Evolutionary conservation across 345 rosid species (phyloP), one percentile per base, ranked within the genome.

Genomic region (Cochlearia excelsa): DNA sequence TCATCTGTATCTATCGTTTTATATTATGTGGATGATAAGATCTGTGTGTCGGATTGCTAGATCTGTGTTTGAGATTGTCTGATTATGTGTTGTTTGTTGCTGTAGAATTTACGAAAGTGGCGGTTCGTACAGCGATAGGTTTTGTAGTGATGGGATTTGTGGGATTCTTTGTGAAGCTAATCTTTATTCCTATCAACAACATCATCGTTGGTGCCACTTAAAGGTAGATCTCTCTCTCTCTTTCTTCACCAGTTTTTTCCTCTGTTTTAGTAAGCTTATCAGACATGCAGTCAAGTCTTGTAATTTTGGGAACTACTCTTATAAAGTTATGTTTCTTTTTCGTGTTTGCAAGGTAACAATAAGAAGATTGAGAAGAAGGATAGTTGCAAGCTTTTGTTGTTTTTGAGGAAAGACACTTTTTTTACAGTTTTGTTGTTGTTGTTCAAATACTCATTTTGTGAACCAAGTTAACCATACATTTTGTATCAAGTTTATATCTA

Each of bases 141-240:
- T 86, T 86, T 54, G 90, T 84, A 31, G 90, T 82, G 52, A 86
- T 86, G 90, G 94, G 94, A 61, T 84, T 86, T 56, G 90, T 84
- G 0, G 94, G 90, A 0, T 86, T 84, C 76, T 81, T 86, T 39
- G 94, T 84, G 38, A 86, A 86, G 80, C 76, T 84, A 63, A 79
- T 86, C 74, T 86, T 84, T 64, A 84, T 86, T 68, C 94, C 94
- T 0, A 84, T 86, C 68, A 86, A 86, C 73, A 78, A 78, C 77
- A 78, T 78, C 61, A 78, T 78, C 69, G 82, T 78, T 26, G 82
- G 82, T 27, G 69, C 82, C 28, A 39, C 72, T 49, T 78, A 78
- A 16, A 16, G 77, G 77, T 78, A 52, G 8, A 26, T 60, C 23
- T 16, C 23, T 16, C 23, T 16, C 23, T 16, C 4, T 16, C 23